phyloP scores from a whole-genome alignment of 805 yeast species.

The Metschnikowia gelsemii region DNA sequence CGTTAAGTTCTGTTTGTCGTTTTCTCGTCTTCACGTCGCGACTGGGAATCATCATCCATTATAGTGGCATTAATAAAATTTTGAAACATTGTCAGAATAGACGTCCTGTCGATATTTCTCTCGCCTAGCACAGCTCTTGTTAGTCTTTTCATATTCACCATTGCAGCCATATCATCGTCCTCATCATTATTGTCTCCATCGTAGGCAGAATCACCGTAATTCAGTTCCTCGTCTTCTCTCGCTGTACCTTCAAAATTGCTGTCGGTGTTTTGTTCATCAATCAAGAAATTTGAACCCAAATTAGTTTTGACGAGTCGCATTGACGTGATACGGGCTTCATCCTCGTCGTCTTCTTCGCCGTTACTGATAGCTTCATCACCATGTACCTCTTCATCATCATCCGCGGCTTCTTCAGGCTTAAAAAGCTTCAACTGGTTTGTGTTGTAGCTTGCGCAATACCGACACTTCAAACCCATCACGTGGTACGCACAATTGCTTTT shows the following conservation, averaged over 20 bases:
- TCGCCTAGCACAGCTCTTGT: conserved; percentile 18
- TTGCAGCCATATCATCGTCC: conserved; percentile 25
- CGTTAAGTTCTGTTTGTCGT: neutral
- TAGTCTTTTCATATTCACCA: conserved; percentile 30
- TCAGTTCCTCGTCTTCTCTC: neutral
- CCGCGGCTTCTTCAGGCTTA: conserved; percentile 67
- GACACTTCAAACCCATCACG: conserved; percentile 83
- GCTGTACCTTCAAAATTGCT: conserved; percentile 11
- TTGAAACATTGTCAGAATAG: conserved; percentile 38
- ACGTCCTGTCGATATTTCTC: conserved; percentile 29
- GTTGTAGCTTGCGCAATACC: conserved; percentile 83
- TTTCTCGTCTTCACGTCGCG: conserved; percentile 2
- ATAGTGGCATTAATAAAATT: conserved; percentile 35
- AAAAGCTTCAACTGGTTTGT: conserved; percentile 70
- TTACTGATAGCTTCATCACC: conserved; percentile 3
- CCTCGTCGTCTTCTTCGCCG: conserved; percentile 15
- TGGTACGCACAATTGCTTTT: conserved; percentile 75
- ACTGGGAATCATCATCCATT: conserved; percentile 6
- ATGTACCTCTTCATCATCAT: conserved; percentile 28
- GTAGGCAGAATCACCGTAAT: conserved; percentile 11
- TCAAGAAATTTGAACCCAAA: conserved; percentile 37
- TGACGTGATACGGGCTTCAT: conserved; percentile 19
- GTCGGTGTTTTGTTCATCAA: conserved; percentile 29
- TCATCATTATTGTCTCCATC: conserved; percentile 28
- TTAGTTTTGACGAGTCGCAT: conserved; percentile 37